phyloP scores from a whole-genome alignment of 257 asterid genomes.

The Echites panduratus region DNA sequence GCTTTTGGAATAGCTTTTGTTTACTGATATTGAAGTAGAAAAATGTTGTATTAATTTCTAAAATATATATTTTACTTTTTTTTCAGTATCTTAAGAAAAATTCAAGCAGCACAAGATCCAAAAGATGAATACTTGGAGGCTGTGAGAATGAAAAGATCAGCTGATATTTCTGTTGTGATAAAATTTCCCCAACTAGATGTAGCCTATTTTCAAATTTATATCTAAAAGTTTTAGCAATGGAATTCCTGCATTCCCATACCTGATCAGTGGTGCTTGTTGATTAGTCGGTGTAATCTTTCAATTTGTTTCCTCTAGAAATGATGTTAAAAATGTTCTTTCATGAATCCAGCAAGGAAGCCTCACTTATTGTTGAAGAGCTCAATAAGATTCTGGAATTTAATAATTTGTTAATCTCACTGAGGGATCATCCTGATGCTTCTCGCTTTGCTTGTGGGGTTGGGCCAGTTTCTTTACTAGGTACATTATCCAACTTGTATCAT shows the following conservation, averaged over 20 bases:
- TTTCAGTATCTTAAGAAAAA: background rate
- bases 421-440: slow-evolving; percentile 70
- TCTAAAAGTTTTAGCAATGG: background rate
- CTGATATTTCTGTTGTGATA: background rate
- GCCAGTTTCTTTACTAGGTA: slow-evolving; percentile 74
- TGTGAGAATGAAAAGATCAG: background rate
- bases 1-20: background rate
- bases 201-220: too few relatives aligned
- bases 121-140: background rate
- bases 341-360: slow-evolving; percentile 36
- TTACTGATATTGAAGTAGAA: too few relatives aligned
- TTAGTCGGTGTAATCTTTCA: background rate
- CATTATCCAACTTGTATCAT: slow-evolving; percentile 10
- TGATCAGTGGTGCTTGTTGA: background rate
- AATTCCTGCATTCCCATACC: background rate
- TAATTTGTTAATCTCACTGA: slow-evolving; percentile 60
- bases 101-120: background rate
- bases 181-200: background rate
- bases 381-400: slow-evolving; percentile 69
- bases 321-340: background rate
- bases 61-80: too few relatives aligned
- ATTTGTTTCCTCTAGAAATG: background rate
- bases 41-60: background rate
- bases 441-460: slow-evolving; percentile 86
- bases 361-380: slow-evolving; percentile 65